Base-by-base conservation (phyloP, 2,329 filamentous ascomycete species). In the Sporothrix mexicana region DNA sequence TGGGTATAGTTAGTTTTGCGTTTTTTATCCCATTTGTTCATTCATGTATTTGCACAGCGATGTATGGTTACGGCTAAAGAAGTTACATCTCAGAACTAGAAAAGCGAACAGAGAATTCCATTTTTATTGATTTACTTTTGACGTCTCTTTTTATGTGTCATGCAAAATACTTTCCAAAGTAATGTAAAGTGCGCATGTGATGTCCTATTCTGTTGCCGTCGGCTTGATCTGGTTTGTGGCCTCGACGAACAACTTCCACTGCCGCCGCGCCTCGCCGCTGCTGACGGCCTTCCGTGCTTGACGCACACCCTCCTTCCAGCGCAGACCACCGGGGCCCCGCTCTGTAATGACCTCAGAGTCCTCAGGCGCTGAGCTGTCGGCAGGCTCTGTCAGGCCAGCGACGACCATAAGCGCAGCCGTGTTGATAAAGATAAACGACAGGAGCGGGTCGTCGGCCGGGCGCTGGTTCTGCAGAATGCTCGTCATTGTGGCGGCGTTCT, bases 361-460 rank as follows among this genome's bases (percentile, higher is more conserved):
- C 77, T 97, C 93, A 0, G 91, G 93, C 64, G 86, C 83, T 0
- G 93, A 93, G 43, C 86, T 87, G 73, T 97, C 92, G 0, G 92
- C 89, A 7, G 69, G 70, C 76, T 98, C 95, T 79, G 94, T 97
- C 47, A 97, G 85, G 2, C 96, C 96, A 1, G 93, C 92, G 3
- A 92, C 88, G 0, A 97, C 95, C 70, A 99, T 88, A 69, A 99
- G 84, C 1, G 94, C 93, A 0, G 95, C 95, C 1, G 95, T 93
- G 79, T 99, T 99, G 82, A 98, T 92, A 69, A 98, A 86, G 23
- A 99, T 94, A 79, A 99, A 99, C 79, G 97, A 92, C 74, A 98
- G 82, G 70, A 99, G 93, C 0, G 96, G 94, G 77, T 97, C 90
- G 77, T 97, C 89, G 12, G 87, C 87, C 0, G 90, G 84, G 64